Evolutionary conservation across 225 moss, liverwort and hornwort species (phyloP), one percentile per base, ranked within the genome.

Genomic region (Rhytidiadelphus loreus): DNA sequence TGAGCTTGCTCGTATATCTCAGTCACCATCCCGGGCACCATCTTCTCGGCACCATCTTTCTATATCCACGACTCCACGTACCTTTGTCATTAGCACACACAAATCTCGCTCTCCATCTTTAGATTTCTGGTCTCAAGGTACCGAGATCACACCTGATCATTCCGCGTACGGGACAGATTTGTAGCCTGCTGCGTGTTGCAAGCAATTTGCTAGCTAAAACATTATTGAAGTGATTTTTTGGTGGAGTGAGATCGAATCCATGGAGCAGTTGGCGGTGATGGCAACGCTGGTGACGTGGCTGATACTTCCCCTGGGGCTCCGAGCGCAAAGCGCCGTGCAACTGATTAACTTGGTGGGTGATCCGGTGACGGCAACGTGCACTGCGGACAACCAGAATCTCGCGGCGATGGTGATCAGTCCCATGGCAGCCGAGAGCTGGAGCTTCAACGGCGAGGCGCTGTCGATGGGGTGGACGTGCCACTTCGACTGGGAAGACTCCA

Each of bases 401-500:
- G 72, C 89, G 35, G 55, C 81, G 17, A 76, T 41, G 13, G 90
- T 88, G 33, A 91, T 94, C 89, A 29, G 21, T 16, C 87, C 94
- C 57, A 63, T 87, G 85, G 87, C 60, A 4, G 32, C 62, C 3
- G 90, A 94, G 58, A 81, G 82, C 83, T 94, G 94, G 94, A 86
- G 29, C 28, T 94, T 94, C 57, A 90, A 94, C 43, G 94, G 94
- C 56, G 86, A 89, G 10, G 68, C 88, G 39, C 74, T 94, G 52
- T 90, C 92, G 10, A 11, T 53, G 77, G 94, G 92, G 33, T 94
- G 94, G 94, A 92, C 91, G 9, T 94, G 94, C 84, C 94, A 92
- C 71, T 94, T 94, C 66, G 90, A 88, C 35, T 94, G 94, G 94
- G 80, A 81, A 24, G 94, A 94, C n/a, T 92, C 94, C 35, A 90